Conservation (phyloP, 306 rosid species). For the Dryas alaskensis region DNA sequence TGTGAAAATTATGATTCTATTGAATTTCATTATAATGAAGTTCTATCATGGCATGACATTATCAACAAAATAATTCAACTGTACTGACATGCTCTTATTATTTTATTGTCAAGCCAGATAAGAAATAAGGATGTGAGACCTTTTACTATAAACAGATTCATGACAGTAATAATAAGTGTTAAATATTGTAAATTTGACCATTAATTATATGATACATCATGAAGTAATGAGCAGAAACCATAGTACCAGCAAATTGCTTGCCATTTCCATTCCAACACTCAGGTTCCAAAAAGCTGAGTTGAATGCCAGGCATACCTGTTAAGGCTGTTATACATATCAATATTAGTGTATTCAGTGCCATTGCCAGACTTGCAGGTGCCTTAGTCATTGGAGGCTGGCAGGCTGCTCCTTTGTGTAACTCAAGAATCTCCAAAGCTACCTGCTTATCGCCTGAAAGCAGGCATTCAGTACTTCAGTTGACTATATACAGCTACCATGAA, state of each 20-base stretch:
- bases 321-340: background rate
- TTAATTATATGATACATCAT: conserved; percentile 9
- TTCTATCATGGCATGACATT: background rate
- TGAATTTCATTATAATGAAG: background rate
- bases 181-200: background rate
- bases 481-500: conserved; percentile 29
- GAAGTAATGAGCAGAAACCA: conserved; percentile 13
- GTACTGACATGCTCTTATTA: background rate
- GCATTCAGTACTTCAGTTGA: conserved; percentile 13
- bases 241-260: conserved; percentile 14
- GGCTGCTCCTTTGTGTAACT: background rate
- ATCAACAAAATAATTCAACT: background rate
- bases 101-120: no score
- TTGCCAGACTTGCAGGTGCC: conserved; percentile 7
- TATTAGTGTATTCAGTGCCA: background rate
- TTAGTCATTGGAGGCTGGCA: conserved; percentile 3
- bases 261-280: conserved; percentile 36
- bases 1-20: background rate
- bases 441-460: conserved; percentile 3
- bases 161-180: background rate
- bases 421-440: conserved; percentile 20
- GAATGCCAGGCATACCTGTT: conserved; percentile 21
- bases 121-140: no score
- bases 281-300: conserved; percentile 41
- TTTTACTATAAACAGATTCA: background rate